phyloP scores from a whole-genome alignment of 1,284 basidiomycete genomes.

The Sporisorium sorghi region DNA sequence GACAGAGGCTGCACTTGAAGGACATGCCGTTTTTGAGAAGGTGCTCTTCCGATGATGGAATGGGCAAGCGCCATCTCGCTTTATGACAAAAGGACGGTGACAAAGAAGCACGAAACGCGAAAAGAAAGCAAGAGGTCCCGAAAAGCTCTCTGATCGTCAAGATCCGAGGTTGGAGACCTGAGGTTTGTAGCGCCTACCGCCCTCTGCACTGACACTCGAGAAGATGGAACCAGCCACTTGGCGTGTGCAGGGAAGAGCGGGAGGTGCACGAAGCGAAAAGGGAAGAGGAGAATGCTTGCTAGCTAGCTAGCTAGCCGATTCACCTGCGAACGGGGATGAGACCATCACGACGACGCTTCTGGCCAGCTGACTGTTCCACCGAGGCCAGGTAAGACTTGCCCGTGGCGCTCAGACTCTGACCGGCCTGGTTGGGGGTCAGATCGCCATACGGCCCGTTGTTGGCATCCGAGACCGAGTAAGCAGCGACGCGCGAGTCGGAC shows the following conservation, averaged over 20 bases:
- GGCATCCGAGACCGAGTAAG: constrained; percentile 56
- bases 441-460: constrained; percentile 50
- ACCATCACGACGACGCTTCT: constrained; percentile 17
- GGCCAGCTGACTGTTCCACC: constrained; percentile 23
- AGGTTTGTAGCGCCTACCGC: not conserved
- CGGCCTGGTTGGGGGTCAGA: constrained; percentile 45
- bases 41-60: not conserved
- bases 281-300: too few relatives aligned
- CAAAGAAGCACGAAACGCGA: not conserved
- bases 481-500: constrained; percentile 46
- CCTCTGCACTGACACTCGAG: not conserved
- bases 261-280: not conserved
- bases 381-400: constrained; percentile 38
- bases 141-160: constrained; percentile 1
- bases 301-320: too few relatives aligned
- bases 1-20: not conserved
- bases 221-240: constrained; percentile 6
- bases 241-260: not conserved
- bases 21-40: not conserved
- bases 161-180: constrained; percentile 5
- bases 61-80: not conserved
- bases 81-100: not conserved
- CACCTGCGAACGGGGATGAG: constrained; percentile 28
- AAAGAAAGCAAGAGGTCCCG: not conserved
- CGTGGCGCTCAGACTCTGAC: constrained; percentile 36